Evolutionary conservation across 192 early-diverging fungal genomes (phyloP).

Genomic region (Coemansia sp.): DNA sequence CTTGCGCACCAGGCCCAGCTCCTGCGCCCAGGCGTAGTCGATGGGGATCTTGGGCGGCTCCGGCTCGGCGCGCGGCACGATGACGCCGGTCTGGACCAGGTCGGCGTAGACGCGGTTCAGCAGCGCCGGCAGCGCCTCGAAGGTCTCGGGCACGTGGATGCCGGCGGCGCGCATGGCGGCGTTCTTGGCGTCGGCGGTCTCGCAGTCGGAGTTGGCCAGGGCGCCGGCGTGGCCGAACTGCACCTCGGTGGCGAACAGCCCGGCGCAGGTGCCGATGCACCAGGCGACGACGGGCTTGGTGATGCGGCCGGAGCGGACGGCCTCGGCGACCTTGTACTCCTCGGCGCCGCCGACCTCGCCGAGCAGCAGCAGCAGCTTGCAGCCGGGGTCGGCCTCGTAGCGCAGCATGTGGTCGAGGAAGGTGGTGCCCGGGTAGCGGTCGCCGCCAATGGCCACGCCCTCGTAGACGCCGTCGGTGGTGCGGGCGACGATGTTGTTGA

Average conservation of each 20-base stretch:
- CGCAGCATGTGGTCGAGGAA: slow-evolving; percentile 98
- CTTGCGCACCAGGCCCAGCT: slow-evolving; percentile 97
- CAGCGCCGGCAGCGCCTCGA: slow-evolving; percentile 87
- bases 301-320: slow-evolving; percentile 83
- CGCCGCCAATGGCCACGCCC: slow-evolving; percentile 98
- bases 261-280: slow-evolving; percentile 99
- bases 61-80: slow-evolving; percentile 80
- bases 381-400: slow-evolving; percentile 88
- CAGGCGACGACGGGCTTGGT: slow-evolving; percentile 99
- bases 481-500: slow-evolving; percentile 98
- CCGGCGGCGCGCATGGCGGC: slow-evolving; percentile 79
- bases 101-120: slow-evolving; percentile 76
- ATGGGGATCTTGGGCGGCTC: slow-evolving; percentile 97
- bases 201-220: slow-evolving; percentile 91
- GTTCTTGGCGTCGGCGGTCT: slow-evolving; percentile 98
- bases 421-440: slow-evolving; percentile 96
- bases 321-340: slow-evolving; percentile 93
- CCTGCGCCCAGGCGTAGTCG: slow-evolving; percentile 99
- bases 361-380: slow-evolving; percentile 92
- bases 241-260: slow-evolving; percentile 98
- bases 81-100: slow-evolving; percentile 70
- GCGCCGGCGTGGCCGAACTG: slow-evolving; percentile 99
- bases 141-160: slow-evolving; percentile 91
- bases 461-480: slow-evolving; percentile 97
- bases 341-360: slow-evolving; percentile 99